Conservation (phyloP, 108 stramenopile genomes). For the Parietichytrium sp. region DNA sequence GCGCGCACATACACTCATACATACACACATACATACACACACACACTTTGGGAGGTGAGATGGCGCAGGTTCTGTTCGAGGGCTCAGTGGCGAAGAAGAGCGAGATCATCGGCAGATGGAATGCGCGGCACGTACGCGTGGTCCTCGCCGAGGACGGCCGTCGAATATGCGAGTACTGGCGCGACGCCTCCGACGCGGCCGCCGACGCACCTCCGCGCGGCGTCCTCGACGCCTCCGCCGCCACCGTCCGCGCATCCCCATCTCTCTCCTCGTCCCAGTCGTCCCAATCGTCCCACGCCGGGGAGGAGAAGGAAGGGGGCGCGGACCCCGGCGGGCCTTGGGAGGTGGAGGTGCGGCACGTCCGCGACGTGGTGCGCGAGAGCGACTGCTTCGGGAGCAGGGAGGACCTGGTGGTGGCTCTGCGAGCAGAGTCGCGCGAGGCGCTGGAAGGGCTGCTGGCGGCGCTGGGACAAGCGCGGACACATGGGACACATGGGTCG, state of each 20-base stretch:
- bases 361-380: constrained; percentile 1
- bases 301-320: too few relatives aligned
- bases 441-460: background rate
- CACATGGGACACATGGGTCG: background rate
- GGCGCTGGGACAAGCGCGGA: background rate
- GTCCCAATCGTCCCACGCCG: too few relatives aligned
- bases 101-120: background rate
- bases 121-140: background rate
- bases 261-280: too few relatives aligned
- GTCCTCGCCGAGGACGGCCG: background rate
- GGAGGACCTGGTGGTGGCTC: background rate
- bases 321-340: too few relatives aligned
- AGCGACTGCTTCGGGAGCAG: background rate
- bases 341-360: background rate
- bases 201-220: background rate
- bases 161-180: background rate
- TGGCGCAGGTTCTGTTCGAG: constrained; percentile 27
- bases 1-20: too few relatives aligned
- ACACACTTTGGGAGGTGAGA: too few relatives aligned
- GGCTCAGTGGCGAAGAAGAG: constrained; percentile 17
- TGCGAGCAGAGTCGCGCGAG: background rate
- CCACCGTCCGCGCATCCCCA: background rate
- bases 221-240: background rate
- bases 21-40: too few relatives aligned
- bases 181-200: background rate